These are phyloP conservation scores for Apiospora saccharicola DNA, from an alignment of 2,329 filamentous ascomycete genomes.

Conservation along the genomic window DNA sequence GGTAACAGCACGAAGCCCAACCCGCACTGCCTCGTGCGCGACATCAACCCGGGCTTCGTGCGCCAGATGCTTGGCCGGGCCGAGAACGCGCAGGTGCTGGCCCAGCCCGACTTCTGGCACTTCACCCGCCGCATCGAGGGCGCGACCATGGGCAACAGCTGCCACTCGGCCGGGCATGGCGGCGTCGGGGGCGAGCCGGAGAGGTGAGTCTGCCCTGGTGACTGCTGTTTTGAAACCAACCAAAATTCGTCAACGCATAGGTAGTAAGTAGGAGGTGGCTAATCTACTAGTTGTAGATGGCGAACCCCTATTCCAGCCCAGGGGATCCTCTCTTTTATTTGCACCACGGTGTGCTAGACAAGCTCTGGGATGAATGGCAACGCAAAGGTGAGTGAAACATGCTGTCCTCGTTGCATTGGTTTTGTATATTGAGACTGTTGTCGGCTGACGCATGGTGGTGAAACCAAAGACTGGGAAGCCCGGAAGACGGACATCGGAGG, in stretches of 20 bases:
- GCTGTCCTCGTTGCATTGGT: not conserved
- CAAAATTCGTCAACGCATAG: not conserved
- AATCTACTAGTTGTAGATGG: conserved; percentile 31
- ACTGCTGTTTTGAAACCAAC: not conserved
- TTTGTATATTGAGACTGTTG: not conserved
- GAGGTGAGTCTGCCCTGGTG: conserved; percentile 31
- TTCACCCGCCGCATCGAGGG: conserved; percentile 40
- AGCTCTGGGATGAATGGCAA: conserved; percentile 44
- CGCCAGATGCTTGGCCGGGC: conserved; percentile 29
- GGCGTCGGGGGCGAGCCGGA: conserved; percentile 42
- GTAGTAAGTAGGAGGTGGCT: not conserved
- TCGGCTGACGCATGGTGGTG: not conserved
- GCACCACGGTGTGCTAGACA: conserved; percentile 40
- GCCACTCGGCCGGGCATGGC: conserved; percentile 40
- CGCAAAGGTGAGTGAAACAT: conserved; percentile 25
- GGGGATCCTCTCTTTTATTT: conserved; percentile 45
- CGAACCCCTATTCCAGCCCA: conserved; percentile 39
- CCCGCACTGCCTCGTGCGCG: conserved; percentile 44
- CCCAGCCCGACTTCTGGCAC: conserved; percentile 36
- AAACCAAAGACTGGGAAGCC: conserved; percentile 35
- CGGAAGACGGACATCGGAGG: conserved; percentile 42
- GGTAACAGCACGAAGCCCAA: conserved; percentile 37
- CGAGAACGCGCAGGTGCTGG: conserved; percentile 29
- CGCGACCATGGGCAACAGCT: conserved; percentile 31
- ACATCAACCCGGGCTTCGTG: conserved; percentile 38